Conservation (phyloP, 495 filamentous ascomycete species). For the Parachaetomium inaequale region DNA sequence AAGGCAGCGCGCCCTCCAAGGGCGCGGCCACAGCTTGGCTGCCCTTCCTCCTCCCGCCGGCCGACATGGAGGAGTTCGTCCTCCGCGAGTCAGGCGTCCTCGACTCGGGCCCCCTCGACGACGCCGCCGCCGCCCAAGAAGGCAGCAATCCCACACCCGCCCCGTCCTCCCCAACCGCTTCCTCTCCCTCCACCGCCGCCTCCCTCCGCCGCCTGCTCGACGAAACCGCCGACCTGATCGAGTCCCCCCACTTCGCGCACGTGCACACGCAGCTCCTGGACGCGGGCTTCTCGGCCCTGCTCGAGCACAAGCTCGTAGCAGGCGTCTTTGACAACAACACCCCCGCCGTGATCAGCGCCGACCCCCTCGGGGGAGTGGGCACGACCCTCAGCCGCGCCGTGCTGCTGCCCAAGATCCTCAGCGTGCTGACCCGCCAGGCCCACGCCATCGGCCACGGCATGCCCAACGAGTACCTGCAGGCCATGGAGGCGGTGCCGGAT, state of each 20-base stretch:
- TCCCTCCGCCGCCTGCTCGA: conserved; percentile 83
- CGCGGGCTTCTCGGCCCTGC: conserved; percentile 73
- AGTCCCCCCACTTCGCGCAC: conserved; percentile 81
- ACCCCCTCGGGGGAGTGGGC: conserved; percentile 22
- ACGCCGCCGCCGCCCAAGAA: background rate
- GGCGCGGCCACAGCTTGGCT: conserved; percentile 71
- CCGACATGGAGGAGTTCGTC: conserved; percentile 72
- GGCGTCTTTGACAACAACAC: conserved; percentile 65
- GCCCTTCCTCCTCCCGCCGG: conserved; percentile 74
- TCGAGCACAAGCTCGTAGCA: conserved; percentile 72
- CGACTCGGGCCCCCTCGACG: conserved; percentile 41
- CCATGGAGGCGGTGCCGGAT: conserved; percentile 77
- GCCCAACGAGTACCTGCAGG: conserved; percentile 82
- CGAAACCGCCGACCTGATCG: conserved; percentile 92
- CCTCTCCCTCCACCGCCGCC: conserved; percentile 38
- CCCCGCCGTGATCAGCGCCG: conserved; percentile 22
- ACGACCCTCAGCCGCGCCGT: conserved; percentile 49
- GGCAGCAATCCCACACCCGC: conserved; percentile 41
- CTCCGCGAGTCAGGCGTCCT: conserved; percentile 78
- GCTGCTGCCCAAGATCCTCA: conserved; percentile 86
- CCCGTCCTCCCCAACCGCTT: too few species aligned
- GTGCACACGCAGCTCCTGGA: conserved; percentile 85
- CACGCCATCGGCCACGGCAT: conserved; percentile 81
- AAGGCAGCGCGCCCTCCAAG: conserved; percentile 65
- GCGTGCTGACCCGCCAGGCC: conserved; percentile 81